Conservation (phyloP, 352 stramenopile genomes). For the Pythium vanterpoolii region DNA sequence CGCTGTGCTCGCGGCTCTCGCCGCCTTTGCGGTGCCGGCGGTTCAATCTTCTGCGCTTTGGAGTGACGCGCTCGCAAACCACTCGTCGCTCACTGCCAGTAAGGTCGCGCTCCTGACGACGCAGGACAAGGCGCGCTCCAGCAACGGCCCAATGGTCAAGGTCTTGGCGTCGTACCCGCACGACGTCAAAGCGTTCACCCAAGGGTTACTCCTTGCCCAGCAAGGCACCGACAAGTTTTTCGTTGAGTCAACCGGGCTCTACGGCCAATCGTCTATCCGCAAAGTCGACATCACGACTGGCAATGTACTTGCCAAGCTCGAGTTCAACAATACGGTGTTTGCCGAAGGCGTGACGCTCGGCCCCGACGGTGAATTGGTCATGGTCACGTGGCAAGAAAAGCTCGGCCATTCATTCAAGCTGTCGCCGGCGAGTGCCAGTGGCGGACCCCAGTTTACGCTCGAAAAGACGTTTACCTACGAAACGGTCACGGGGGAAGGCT, state of each 20-base stretch:
- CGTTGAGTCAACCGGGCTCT: constrained; percentile 92
- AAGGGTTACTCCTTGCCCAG: constrained; percentile 68
- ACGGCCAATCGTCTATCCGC: constrained; percentile 83
- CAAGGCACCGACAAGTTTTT: constrained; percentile 63
- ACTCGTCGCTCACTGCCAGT: constrained; percentile 1
- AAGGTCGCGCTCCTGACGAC: not conserved
- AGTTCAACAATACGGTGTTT: constrained; percentile 72
- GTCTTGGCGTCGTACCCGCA: constrained; percentile 76
- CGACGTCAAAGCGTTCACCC: constrained; percentile 82
- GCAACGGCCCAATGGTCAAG: constrained; percentile 39
- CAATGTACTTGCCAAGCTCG: constrained; percentile 61
- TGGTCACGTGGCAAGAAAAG: constrained; percentile 91
- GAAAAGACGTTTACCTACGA: constrained; percentile 73
- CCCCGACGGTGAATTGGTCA: constrained; percentile 66
- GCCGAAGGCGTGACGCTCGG: constrained; percentile 89
- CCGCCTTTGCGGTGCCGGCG: constrained; percentile 3
- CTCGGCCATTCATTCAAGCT: constrained; percentile 88
- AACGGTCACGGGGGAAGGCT: constrained; percentile 85
- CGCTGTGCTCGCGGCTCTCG: constrained; percentile 1
- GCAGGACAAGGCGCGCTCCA: not conserved
- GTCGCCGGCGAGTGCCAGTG: constrained; percentile 16
- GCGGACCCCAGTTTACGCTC: constrained; percentile 27
- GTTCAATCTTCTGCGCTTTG: constrained; percentile 2
- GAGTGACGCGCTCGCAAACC: not conserved
- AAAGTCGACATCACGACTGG: constrained; percentile 86